Evolutionary conservation across 2,329 filamentous ascomycete species (phyloP), one percentile per base, ranked within the genome.

Genomic region (Elsinoe australis): DNA sequence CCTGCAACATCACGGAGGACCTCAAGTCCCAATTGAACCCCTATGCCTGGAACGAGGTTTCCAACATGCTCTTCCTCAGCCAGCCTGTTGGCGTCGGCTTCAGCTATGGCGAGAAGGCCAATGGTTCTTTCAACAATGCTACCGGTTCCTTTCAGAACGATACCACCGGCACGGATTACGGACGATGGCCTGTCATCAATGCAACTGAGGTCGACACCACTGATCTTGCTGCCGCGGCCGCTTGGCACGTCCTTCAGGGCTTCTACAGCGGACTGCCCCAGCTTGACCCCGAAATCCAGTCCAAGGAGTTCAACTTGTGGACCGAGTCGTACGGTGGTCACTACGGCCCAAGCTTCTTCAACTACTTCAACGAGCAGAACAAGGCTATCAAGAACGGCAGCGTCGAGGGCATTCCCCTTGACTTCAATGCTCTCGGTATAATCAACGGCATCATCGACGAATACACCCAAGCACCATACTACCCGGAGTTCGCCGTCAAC

Each of bases 21-120:
- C 46, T 61, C 15, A 61, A 54, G 3, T 64, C 57, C 14, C 36
- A 58, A 47, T 34, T 67, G 58, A 82, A 82, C 57, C 75, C 75
- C 3, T 74, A 78, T 63, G 71, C 71, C 6, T 82, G 76, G 75
- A 79, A 71, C 55, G 72, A 78, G 51, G 71, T 72, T 19, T 75
- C 71, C 28, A 80, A 80, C 58, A 65, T 82, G 61, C 64, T 82
- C 7, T 82, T 80, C 62, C 66, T 82, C 45, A 76, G 75, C 47
- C 77, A 82, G 61, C 78, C 78, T 7, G 65, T 76, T n/a, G 75
- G 75, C 26, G 71, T 73, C 21, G 77, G 76, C 2, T 76, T 77
- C 59, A 75, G 71, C 2, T 78, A 78, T 58, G 53, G 51, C 22
- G 52, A 54, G 48, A 56, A 49, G 14, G 66, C 58, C 31, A 51